phyloP scores from a whole-genome alignment of 1,284 basidiomycete genomes.

The Thelephora terrestris region DNA sequence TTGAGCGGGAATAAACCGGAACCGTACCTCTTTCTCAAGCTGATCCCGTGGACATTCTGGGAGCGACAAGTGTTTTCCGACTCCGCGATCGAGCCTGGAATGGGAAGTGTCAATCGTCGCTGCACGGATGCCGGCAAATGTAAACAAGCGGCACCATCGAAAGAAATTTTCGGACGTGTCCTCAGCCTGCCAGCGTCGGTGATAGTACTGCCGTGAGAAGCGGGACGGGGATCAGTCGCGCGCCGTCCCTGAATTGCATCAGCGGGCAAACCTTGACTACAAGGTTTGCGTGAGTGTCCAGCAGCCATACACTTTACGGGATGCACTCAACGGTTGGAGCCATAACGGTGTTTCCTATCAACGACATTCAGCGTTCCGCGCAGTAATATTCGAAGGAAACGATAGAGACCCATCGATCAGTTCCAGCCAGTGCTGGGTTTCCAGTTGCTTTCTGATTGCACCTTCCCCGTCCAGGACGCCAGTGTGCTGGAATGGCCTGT shows the following conservation, averaged over 20 bases:
- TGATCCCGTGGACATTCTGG: slow-evolving; percentile 57
- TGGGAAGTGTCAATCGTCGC: neutral
- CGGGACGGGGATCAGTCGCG: no score
- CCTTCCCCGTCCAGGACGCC: slow-evolving; percentile 18
- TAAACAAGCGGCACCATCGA: slow-evolving; percentile 35
- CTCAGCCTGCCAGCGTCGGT: slow-evolving; percentile 49
- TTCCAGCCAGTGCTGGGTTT: slow-evolving; percentile 57
- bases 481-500: slow-evolving; percentile 25
- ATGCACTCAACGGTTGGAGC: slow-evolving; percentile 41
- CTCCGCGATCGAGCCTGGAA: slow-evolving; percentile 60
- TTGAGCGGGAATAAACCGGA: neutral
- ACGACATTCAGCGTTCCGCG: neutral
- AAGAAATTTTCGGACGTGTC: slow-evolving; percentile 68
- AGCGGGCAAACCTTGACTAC: slow-evolving; percentile 13
- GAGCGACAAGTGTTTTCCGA: slow-evolving; percentile 54
- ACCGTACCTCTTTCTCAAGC: slow-evolving; percentile 52
- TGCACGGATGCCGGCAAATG: neutral
- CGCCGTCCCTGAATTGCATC: no score
- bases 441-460: slow-evolving; percentile 35
- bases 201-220: slow-evolving; percentile 40
- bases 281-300: no score
- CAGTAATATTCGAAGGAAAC: neutral
- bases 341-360: slow-evolving; percentile 58
- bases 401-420: slow-evolving; percentile 46
- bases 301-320: no score